These are phyloP conservation scores for Sporothrix luriei DNA, from an alignment of 2,329 filamentous ascomycete species.

Conservation along the genomic window DNA sequence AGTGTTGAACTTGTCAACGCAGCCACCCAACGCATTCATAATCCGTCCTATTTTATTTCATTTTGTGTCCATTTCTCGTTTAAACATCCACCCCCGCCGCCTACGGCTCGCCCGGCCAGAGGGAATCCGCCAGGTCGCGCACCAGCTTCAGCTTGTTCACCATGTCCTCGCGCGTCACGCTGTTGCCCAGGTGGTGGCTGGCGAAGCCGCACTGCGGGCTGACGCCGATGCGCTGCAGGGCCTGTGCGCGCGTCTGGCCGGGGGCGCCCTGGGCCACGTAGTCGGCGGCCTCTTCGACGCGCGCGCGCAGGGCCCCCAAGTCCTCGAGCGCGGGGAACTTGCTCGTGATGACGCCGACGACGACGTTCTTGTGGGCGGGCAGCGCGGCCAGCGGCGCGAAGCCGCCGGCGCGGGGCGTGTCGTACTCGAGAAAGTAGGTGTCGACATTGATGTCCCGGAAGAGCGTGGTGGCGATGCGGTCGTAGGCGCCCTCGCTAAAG, in stretches of 20 bases:
- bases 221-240: conserved; percentile 65
- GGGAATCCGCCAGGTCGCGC: conserved; percentile 63
- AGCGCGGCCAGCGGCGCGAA: conserved; percentile 64
- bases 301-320: conserved; percentile 55
- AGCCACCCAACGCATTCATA: neutral
- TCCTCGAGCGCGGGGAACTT: conserved; percentile 44
- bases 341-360: conserved; percentile 57
- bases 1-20: neutral
- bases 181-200: conserved; percentile 68
- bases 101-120: conserved; percentile 55
- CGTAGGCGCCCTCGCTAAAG: conserved; percentile 66
- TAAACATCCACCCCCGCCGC: neutral
- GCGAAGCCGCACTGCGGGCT: conserved; percentile 73
- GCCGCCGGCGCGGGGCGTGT: conserved; percentile 59
- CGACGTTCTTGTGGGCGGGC: conserved; percentile 63
- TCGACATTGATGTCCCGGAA: conserved; percentile 62
- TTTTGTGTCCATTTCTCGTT: too few relatives aligned
- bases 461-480: conserved; percentile 62
- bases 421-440: conserved; percentile 54
- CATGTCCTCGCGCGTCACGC: conserved; percentile 68
- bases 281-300: conserved; percentile 61
- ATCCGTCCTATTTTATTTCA: neutral
- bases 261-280: conserved; percentile 65
- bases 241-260: conserved; percentile 63
- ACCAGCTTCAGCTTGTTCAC: conserved; percentile 70